Evolutionary conservation across 2,329 filamentous ascomycete species (phyloP).

Genomic region (Fusarium chuoi): DNA sequence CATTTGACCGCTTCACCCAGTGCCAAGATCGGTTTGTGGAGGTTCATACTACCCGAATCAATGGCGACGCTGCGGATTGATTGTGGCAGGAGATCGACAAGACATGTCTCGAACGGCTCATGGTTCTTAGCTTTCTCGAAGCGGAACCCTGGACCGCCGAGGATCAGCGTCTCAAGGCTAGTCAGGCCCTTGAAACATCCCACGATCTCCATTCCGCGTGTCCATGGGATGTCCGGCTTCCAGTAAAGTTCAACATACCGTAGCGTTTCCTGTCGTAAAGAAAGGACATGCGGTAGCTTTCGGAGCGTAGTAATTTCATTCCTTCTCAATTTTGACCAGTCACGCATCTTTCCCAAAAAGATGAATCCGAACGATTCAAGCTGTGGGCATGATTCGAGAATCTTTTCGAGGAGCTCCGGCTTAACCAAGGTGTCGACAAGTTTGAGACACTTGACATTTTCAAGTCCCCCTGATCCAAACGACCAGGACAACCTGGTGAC

Average conservation of each 20-base stretch:
- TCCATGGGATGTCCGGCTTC: neutral
- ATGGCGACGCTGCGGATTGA: neutral
- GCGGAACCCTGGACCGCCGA: neutral
- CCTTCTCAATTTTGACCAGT: fast-evolving
- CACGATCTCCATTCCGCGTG: neutral
- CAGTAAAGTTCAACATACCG: neutral
- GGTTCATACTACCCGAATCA: fast-evolving
- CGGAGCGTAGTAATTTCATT: fast-evolving
- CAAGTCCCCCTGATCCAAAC: neutral
- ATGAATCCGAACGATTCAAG: neutral
- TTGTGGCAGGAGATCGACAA: neutral
- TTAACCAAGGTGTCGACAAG: neutral
- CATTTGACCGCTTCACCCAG: neutral
- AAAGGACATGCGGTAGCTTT: neutral
- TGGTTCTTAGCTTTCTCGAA: fast-evolving
- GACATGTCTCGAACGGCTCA: neutral
- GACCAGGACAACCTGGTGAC: fast-evolving
- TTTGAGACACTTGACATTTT: neutral
- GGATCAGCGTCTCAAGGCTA: neutral
- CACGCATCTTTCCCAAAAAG: fast-evolving
- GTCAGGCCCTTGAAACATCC: neutral
- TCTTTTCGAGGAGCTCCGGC: fast-evolving
- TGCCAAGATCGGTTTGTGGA: neutral
- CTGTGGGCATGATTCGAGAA: neutral
- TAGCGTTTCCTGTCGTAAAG: neutral